These are phyloP conservation scores for Stachybotrys elegans DNA, from an alignment of 2,329 filamentous ascomycete genomes.

Conservation along the genomic window DNA sequence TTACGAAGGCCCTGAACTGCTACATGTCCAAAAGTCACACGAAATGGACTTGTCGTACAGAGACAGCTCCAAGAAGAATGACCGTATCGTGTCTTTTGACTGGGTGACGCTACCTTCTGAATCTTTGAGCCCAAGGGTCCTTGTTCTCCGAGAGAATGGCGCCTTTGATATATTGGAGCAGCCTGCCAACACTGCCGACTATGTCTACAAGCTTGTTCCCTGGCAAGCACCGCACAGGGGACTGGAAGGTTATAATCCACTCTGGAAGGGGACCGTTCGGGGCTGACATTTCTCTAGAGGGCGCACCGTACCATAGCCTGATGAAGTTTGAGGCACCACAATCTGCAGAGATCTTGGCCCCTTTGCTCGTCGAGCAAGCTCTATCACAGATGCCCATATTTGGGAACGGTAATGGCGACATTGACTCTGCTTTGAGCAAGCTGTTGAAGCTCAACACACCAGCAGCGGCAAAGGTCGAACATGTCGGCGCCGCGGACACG, in stretches of 20 bases:
- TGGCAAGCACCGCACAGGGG: slow-evolving; percentile 57
- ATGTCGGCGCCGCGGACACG: slow-evolving; percentile 28
- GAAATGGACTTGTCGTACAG: slow-evolving; percentile 57
- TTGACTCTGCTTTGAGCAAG: slow-evolving; percentile 36
- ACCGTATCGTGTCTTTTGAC: slow-evolving; percentile 63
- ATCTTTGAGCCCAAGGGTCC: slow-evolving; percentile 49
- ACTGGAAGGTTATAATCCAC: slow-evolving; percentile 39
- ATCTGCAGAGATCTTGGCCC: slow-evolving; percentile 46
- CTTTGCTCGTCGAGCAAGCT: slow-evolving; percentile 48
- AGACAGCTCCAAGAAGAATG: slow-evolving; percentile 46
- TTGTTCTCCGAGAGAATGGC: slow-evolving; percentile 57
- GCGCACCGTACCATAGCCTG: slow-evolving; percentile 45
- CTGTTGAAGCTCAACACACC: slow-evolving; percentile 30
- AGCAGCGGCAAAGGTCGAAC: slow-evolving; percentile 27
- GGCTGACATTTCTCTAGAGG: slow-evolving; percentile 36
- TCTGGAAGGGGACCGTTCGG: slow-evolving; percentile 11
- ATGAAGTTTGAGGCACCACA: slow-evolving; percentile 56
- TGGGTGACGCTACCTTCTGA: slow-evolving; percentile 58
- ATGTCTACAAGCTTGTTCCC: slow-evolving; percentile 55
- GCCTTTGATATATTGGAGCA: slow-evolving; percentile 58
- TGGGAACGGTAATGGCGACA: slow-evolving; percentile 42
- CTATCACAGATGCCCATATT: slow-evolving; percentile 53
- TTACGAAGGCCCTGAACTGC: slow-evolving; percentile 50
- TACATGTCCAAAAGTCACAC: slow-evolving; percentile 54
- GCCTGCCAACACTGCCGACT: slow-evolving; percentile 52